Evolutionary conservation across 345 rosid genomes (phyloP), one percentile per base, ranked within the genome.

Genomic region (Eucalyptus urophylla): DNA sequence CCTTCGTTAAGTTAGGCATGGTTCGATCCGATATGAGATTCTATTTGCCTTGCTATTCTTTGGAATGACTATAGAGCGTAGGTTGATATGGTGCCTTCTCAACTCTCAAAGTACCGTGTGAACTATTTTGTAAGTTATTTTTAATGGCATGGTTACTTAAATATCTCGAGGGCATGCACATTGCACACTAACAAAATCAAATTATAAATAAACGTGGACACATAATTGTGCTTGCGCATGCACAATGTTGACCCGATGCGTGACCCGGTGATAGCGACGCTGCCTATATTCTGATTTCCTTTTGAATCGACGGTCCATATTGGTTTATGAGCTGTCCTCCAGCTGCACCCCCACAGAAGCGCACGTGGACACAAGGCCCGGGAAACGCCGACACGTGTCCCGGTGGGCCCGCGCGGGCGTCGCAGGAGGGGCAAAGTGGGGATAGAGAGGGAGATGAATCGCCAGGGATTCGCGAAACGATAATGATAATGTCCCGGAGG

Each of bases 31-130:
- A 56, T 4, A 56, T 6, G 1, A 10, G 3, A 56, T 56, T 22
- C 2, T 22, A 3, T 56, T 56, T 25, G 14, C 2, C 6, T 9
- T 56, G 1, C 1, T 24, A 0, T 56, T 56, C 1, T 24, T 56
- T 56, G 2, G 12, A 56, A 24, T 0, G 6, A 24, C 1, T 22
- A 24, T 10, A 24, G 62, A 24, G 29, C 2, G 13, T 1, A 56
- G 62, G 29, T 22, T 56, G 27, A 25, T 25, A 2, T 4, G 3
- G 3, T 24, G 6, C 11, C 6, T 56, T 56, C 60, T 11, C 60
- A 56, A 22, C 60, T 56, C 12, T 7, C 27, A 5, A 21, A 56
- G 3, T 51, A 51, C 4, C 0, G 9, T 51, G 56, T 0, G 6
- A 5, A 22, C 11, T 56, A 8, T 49, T 49, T 6, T 0, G 11